Percentiles rank a stretch among this genome's conserved stretches.
These are phyloP conservation scores for Nicotiana attenuata DNA, from an alignment of 257 asterid genomes.

Conservation along the genomic window DNA sequence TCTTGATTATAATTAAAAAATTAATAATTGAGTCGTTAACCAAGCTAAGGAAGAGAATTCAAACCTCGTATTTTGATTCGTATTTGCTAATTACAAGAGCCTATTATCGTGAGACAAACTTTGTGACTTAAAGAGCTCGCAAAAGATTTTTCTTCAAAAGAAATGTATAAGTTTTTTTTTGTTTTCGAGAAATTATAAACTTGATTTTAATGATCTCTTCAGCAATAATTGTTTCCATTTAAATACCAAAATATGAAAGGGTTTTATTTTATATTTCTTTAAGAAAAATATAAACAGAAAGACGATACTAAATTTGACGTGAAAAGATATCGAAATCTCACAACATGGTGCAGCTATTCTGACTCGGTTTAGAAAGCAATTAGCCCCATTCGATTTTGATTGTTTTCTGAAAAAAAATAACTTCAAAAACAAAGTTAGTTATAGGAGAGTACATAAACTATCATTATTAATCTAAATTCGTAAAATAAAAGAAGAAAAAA, in stretches of 20 bases:
- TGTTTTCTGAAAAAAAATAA: no score
- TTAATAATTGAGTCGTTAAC: not conserved
- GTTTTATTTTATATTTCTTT: no score
- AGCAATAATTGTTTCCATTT: not conserved
- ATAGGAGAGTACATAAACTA: not conserved
- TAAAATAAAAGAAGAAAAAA: no score
- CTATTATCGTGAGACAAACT: not conserved
- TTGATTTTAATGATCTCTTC: no score
- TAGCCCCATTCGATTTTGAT: not conserved
- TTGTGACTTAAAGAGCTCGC: not conserved
- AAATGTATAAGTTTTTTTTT: no score
- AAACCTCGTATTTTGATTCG: not conserved
- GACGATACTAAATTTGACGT: no score
- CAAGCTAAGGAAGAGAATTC: not conserved
- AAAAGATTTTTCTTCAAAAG: not conserved
- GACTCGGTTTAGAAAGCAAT: no score
- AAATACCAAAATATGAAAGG: no score
- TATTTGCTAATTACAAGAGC: not conserved
- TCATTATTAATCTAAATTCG: not conserved
- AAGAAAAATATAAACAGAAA: no score
- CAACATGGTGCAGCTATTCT: no score
- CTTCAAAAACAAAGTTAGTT: no score
- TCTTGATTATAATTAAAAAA: not conserved
- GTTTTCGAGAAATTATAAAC: not conserved
- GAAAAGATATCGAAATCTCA: no score